Evolutionary conservation across 192 early-diverging fungal genomes (phyloP).

Genomic region (Globomyces pollinis-pini): DNA sequence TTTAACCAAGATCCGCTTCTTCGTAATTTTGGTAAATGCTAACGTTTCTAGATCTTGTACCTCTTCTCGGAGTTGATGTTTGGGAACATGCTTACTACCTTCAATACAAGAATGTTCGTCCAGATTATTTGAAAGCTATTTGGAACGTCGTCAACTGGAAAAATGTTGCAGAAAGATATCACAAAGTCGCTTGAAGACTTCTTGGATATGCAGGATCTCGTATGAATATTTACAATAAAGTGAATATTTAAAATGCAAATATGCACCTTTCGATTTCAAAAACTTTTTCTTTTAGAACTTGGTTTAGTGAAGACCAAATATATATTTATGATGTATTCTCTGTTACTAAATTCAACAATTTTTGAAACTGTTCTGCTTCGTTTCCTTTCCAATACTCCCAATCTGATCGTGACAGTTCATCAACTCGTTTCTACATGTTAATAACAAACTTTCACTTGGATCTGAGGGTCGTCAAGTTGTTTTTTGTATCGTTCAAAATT

Average conservation of each 20-base stretch:
- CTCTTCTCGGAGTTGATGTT: conserved; percentile 83
- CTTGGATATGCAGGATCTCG: too few relatives aligned
- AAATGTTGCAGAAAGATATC: conserved; percentile 79
- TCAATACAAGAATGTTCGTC: conserved; percentile 95
- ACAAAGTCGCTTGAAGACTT: conserved; percentile 51
- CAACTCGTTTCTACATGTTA: not conserved
- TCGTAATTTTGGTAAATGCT: too few relatives aligned
- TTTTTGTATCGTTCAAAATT: conserved; percentile 9
- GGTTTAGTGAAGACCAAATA: too few relatives aligned
- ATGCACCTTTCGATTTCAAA: too few relatives aligned
- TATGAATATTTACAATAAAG: too few relatives aligned
- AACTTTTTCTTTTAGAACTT: too few relatives aligned
- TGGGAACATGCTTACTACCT: conserved; percentile 78
- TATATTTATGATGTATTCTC: too few relatives aligned
- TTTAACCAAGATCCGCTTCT: too few relatives aligned
- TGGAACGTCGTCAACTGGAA: conserved; percentile 99
- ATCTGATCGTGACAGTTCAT: not conserved
- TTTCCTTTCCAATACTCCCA: not conserved
- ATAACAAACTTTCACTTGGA: not conserved
- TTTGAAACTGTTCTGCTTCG: conserved; percentile 1
- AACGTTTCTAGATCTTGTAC: too few relatives aligned
- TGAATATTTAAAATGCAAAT: too few relatives aligned
- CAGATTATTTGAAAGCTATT: conserved; percentile 91
- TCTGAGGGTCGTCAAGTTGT: not conserved
- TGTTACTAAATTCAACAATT: too few relatives aligned